A percentile compares a stretch with the other conserved stretches of the same genome.
Conservation (phyloP, 371 early-diverging fungal genomes). For the Syncephalastrum racemosum region DNA sequence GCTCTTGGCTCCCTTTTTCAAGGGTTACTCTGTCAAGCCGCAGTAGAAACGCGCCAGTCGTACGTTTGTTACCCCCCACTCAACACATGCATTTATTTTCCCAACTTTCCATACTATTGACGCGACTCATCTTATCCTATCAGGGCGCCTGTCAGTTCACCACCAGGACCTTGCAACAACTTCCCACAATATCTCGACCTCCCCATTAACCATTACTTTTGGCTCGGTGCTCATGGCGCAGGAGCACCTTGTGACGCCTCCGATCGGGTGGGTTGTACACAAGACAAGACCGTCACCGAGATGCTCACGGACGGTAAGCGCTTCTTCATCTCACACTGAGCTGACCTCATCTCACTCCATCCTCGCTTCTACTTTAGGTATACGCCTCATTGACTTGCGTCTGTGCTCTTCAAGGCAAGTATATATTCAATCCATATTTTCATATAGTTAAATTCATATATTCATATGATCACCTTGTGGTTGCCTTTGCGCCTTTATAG, state of each 20-base stretch:
- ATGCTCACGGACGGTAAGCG: conserved; percentile 33
- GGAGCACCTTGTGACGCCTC: conserved; percentile 7
- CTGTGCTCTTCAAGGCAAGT: conserved; percentile 14
- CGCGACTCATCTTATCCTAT: too few relatives aligned
- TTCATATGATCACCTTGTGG: too few relatives aligned
- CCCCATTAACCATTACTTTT: conserved; percentile 37
- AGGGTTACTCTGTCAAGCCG: too few relatives aligned
- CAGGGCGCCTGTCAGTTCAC: conserved; percentile 11
- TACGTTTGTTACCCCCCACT: too few relatives aligned
- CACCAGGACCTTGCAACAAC: conserved; percentile 34
- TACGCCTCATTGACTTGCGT: conserved; percentile 16
- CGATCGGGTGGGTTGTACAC: conserved; percentile 7
- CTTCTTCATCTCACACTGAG: not conserved
- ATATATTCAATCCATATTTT: too few relatives aligned
- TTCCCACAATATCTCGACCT: conserved; percentile 31
- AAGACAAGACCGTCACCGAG: conserved; percentile 17
- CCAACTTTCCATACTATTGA: too few relatives aligned
- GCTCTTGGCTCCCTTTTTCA: too few relatives aligned
- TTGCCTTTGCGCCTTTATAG: not conserved
- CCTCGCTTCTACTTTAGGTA: conserved; percentile 8
- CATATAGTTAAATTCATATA: too few relatives aligned
- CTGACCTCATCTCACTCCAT: not conserved
- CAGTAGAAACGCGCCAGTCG: too few relatives aligned
- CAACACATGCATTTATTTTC: too few relatives aligned
- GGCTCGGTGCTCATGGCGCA: conserved; percentile 30